Conservation (phyloP, 352 stramenopile genomes). For the Stephanocyclus meneghinianus region DNA sequence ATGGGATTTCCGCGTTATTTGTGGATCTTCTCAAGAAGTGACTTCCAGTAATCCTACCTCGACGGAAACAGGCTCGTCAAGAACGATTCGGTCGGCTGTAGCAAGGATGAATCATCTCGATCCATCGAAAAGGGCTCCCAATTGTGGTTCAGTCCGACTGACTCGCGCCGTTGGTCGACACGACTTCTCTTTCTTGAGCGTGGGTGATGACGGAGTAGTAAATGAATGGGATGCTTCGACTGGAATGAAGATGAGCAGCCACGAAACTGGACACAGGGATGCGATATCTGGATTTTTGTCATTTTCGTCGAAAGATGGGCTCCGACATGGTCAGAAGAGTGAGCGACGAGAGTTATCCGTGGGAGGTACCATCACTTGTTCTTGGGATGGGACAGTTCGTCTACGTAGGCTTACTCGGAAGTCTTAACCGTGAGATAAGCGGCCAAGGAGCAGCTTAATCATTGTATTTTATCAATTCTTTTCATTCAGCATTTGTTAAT, state of each 20-base stretch:
- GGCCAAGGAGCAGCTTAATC: too few relatives aligned
- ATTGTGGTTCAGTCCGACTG: constrained; percentile 60
- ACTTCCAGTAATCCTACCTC: constrained; percentile 12
- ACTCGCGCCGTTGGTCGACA: constrained; percentile 43
- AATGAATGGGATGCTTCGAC: constrained; percentile 78
- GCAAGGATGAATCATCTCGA: constrained; percentile 54
- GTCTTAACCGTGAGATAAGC: too few relatives aligned
- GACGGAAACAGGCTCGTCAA: constrained; percentile 17
- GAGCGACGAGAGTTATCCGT: constrained; percentile 14
- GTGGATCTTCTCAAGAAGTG: constrained; percentile 23
- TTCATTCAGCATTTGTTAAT: too few relatives aligned
- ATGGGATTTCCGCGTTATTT: constrained; percentile 80
- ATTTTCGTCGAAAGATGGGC: constrained; percentile 49
- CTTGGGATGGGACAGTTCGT: constrained; percentile 80
- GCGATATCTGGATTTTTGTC: constrained; percentile 65
- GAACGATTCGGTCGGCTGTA: constrained; percentile 56
- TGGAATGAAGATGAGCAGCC: constrained; percentile 52
- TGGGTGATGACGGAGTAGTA: constrained; percentile 72
- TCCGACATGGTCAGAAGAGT: constrained; percentile 31
- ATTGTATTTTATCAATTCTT: too few relatives aligned
- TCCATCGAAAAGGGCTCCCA: constrained; percentile 18
- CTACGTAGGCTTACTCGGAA: constrained; percentile 52
- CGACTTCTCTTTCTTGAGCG: constrained; percentile 67
- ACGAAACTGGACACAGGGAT: constrained; percentile 63
- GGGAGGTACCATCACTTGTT: constrained; percentile 69